Base-by-base conservation (phyloP, 192 early-diverging fungal species). In the Gryganskiella cystojenkinii region DNA sequence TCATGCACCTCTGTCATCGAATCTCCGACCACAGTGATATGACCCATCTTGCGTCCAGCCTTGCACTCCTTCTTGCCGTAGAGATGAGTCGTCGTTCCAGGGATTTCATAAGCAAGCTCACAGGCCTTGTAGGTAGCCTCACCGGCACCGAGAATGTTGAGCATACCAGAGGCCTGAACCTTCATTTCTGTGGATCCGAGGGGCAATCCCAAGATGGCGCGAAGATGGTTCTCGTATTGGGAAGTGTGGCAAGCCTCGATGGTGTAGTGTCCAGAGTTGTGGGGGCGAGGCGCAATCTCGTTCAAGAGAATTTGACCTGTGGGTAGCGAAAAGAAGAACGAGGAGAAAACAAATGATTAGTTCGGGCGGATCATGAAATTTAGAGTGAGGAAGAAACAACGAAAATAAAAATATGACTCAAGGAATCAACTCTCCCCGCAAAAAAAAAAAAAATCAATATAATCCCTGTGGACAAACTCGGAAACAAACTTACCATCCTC, bases 221-320 rank as follows among this genome's bases (percentile, higher is more conserved):
- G 93, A 61, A 99, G 76, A 71, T 95, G 92, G 83, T 95, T 93
- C 71, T 99, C 98, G 74, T 93, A 99, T 82, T 99, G 98, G 33
- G 96, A 98, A 13, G 98, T 99, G 70, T 94, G 83, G 78, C 95
- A 98, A 1, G 97, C 96, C 70, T 99, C 98, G 67, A 95, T 97
- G 10, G 98, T 98, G 78, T 98, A 98, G 79, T 99, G 98, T 72
- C 98, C 98, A 57, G 96, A 98, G 83, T 99, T 99, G 84, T 99
- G 98, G 25, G 98, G 97, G 9, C 98, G 92, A 40, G 98, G 98
- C 15, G 98, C 98, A 69, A 99, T 97, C 83, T 99, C 98, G 80
- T 99, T 99, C 70, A 99, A 82, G 22, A 95, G 79, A 55, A 99
- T 90, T 6, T 88, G 82, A 43, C 87, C 92, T 92, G 64, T 30